Evolutionary conservation across 2,329 filamentous ascomycete genomes (phyloP).

Genomic region (Colletotrichum phormii): DNA sequence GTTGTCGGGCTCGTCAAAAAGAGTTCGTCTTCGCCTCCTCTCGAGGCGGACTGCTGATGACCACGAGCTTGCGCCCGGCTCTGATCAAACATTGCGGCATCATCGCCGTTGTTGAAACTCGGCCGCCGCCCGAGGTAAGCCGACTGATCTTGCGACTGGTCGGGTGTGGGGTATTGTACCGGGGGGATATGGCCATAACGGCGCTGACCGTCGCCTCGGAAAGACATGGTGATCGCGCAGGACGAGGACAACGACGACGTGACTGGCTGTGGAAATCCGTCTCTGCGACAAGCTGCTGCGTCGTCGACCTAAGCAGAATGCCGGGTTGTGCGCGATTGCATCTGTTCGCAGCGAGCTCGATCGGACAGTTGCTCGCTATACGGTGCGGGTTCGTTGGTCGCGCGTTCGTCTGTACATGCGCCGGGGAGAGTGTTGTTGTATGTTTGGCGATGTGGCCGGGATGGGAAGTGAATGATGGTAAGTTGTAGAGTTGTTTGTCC

Average conservation of each 20-base stretch:
- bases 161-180: constrained; percentile 69
- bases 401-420: constrained; percentile 11
- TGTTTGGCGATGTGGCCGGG: not conserved
- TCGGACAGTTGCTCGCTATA: constrained; percentile 5
- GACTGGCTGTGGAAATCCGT: constrained; percentile 8
- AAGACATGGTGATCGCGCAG: constrained; percentile 63
- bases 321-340: constrained; percentile 16
- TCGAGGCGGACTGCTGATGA: constrained; percentile 44
- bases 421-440: not conserved
- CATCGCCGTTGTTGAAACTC: constrained; percentile 84
- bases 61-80: constrained; percentile 26
- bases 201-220: constrained; percentile 71
- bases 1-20: constrained; percentile 67
- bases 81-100: constrained; percentile 58
- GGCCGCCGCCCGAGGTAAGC: constrained; percentile 63
- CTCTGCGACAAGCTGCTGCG: constrained; percentile 21
- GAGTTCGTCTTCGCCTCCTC: constrained; percentile 68
- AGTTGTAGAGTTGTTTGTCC: constrained; percentile 22
- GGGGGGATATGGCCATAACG: constrained; percentile 76
- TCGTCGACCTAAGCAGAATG: constrained; percentile 24
- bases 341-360: constrained; percentile 27
- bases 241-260: not conserved
- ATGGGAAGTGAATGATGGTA: constrained; percentile 11
- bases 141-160: constrained; percentile 52
- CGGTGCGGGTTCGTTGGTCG: constrained; percentile 4